Evolutionary conservation across 441 rosid species (phyloP).

Genomic region (Omphalea diandra): DNA sequence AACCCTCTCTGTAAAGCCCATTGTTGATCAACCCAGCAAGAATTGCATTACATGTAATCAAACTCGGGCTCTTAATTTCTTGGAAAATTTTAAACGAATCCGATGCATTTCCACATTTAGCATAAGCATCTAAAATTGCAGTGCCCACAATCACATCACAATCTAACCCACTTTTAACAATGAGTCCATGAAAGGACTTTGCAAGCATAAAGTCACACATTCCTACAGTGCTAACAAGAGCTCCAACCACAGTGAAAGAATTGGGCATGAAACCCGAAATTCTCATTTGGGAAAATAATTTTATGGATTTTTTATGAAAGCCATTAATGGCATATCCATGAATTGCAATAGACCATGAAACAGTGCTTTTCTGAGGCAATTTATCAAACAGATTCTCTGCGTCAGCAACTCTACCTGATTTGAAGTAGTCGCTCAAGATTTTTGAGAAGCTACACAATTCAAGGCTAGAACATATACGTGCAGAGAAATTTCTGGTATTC

Average conservation of each 20-base stretch:
- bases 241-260: conserved; percentile 45
- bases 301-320: conserved; percentile 21
- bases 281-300: conserved; percentile 37
- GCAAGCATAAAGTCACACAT: conserved; percentile 20
- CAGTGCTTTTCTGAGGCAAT: neutral
- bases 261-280: conserved; percentile 31
- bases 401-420: neutral
- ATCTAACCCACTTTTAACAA: conserved; percentile 31
- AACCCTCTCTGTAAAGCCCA: conserved; percentile 30
- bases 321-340: conserved; percentile 39
- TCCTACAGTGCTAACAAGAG: conserved; percentile 33
- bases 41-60: conserved; percentile 39
- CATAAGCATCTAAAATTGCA: conserved; percentile 39
- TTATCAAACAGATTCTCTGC: neutral
- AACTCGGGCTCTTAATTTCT: conserved; percentile 30
- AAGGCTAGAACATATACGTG: neutral
- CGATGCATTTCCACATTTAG: conserved; percentile 31
- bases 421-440: neutral
- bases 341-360: conserved; percentile 9
- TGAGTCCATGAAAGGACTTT: conserved; percentile 34
- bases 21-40: conserved; percentile 34
- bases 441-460: conserved; percentile 7
- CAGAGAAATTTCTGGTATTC: neutral
- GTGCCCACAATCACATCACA: conserved; percentile 35
- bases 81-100: conserved; percentile 31